Conservation (phyloP, 768 basidiomycete genomes). For the Boletus sensibilis region DNA sequence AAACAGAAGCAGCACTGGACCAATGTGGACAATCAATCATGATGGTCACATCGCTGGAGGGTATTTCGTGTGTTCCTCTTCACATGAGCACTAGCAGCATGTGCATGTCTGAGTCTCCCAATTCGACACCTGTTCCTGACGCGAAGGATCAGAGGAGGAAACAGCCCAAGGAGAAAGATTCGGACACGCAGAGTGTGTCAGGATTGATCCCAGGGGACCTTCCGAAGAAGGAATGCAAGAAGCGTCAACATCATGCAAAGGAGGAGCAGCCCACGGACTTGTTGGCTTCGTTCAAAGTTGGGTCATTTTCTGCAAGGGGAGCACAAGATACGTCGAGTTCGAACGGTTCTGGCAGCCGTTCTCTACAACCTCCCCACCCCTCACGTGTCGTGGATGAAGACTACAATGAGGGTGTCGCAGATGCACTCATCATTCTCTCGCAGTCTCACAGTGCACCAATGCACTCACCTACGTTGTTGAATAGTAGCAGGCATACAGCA, state of each 20-base stretch:
- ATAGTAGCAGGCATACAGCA: constrained; percentile 52
- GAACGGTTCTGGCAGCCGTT: constrained; percentile 58
- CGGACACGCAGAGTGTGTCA: too few species aligned
- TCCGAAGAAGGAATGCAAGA: too few species aligned
- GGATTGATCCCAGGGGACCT: too few species aligned
- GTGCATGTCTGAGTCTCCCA: too few species aligned
- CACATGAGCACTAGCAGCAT: constrained; percentile 32
- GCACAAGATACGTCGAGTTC: constrained; percentile 67
- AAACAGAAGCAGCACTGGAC: constrained; percentile 29
- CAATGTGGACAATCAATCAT: constrained; percentile 37
- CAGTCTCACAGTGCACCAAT: too few species aligned
- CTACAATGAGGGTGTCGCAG: constrained; percentile 88
- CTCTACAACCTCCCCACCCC: constrained; percentile 64
- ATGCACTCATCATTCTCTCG: constrained; percentile 72
- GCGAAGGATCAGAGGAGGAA: too few species aligned
- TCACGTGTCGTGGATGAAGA: constrained; percentile 83
- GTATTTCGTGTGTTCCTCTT: constrained; percentile 28
- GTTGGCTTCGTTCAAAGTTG: constrained; percentile 34
- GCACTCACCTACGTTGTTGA: constrained; percentile 60
- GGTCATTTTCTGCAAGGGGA: constrained; percentile 38
- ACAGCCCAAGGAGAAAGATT: too few species aligned
- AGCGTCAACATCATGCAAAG: too few species aligned
- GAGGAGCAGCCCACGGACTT: constrained; percentile 40
- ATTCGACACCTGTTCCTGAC: too few species aligned
- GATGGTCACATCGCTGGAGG: constrained; percentile 51